phyloP scores from a whole-genome alignment of 139 green algal genomes.

The Prasinococcaceae sp. region DNA sequence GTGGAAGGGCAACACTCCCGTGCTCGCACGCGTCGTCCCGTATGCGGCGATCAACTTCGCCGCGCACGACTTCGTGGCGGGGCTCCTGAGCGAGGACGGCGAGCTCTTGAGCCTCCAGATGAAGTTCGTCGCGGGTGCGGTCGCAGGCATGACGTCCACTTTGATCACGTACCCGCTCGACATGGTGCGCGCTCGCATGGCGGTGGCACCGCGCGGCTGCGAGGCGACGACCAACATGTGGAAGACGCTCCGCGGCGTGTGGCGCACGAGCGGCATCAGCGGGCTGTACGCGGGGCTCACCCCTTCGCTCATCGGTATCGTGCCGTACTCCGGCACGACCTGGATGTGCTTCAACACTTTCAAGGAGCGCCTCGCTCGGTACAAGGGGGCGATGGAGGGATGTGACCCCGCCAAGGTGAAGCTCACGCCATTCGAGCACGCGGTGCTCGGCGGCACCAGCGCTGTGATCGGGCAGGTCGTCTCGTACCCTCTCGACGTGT shows the following conservation, averaged over 20 bases:
- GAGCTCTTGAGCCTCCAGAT: neutral
- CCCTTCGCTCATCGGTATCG: neutral
- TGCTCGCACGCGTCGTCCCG: neutral
- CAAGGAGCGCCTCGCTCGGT: neutral
- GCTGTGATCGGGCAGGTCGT: neutral
- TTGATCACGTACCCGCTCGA: neutral
- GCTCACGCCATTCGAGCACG: too few species aligned
- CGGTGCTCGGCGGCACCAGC: too few species aligned
- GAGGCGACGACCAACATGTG: neutral
- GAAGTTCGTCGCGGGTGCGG: neutral
- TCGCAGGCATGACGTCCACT: neutral
- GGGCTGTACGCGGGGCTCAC: neutral
- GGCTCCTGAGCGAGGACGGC: neutral
- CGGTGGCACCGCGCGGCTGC: neutral
- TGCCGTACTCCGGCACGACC: neutral
- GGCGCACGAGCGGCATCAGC: neutral
- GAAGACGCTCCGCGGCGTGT: neutral
- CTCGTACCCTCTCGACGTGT: neutral
- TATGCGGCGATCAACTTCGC: neutral
- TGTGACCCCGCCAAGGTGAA: too few species aligned
- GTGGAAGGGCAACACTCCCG: neutral
- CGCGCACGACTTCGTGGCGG: neutral
- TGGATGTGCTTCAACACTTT: neutral
- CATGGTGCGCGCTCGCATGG: neutral
- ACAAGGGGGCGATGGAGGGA: neutral